These are phyloP conservation scores for Rosa hybrid DNA, from an alignment of 331 rosid genomes.

Conservation along the genomic window DNA sequence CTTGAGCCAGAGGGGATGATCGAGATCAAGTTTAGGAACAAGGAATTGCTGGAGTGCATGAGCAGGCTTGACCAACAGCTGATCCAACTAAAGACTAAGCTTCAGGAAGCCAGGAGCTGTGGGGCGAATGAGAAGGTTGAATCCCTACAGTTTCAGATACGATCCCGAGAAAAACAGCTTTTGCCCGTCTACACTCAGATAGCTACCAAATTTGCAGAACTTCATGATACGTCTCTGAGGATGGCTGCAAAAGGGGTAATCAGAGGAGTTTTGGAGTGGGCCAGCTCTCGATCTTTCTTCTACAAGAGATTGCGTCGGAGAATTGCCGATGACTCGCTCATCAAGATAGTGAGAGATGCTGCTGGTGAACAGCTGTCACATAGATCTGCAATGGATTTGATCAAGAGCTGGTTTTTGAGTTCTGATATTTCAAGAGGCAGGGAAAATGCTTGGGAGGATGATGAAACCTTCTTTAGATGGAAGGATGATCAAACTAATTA, in stretches of 20 bases:
- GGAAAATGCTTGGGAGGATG: slow-evolving; percentile 73
- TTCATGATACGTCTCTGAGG: slow-evolving; percentile 93
- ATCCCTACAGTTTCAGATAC: slow-evolving; percentile 79
- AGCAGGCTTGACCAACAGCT: slow-evolving; percentile 88
- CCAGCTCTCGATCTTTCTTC: slow-evolving; percentile 78
- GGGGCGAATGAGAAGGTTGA: slow-evolving; percentile 43
- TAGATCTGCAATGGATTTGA: slow-evolving; percentile 59
- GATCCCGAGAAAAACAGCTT: slow-evolving; percentile 88
- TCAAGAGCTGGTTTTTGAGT: slow-evolving; percentile 70
- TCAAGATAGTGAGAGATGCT: slow-evolving; percentile 75
- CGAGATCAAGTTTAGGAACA: slow-evolving; percentile 93
- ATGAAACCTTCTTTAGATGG: slow-evolving; percentile 84
- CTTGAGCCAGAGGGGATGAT: slow-evolving; percentile 99
- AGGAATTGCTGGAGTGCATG: slow-evolving; percentile 92
- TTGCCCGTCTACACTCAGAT: slow-evolving; percentile 91
- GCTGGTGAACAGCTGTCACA: slow-evolving; percentile 79
- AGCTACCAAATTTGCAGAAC: slow-evolving; percentile 93
- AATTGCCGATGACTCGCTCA: slow-evolving; percentile 73
- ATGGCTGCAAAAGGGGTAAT: slow-evolving; percentile 97
- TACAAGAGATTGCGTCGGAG: slow-evolving; percentile 76
- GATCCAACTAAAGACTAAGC: slow-evolving; percentile 66
- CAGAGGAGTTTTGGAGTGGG: slow-evolving; percentile 84
- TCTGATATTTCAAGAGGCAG: slow-evolving; percentile 53
- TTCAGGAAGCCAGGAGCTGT: slow-evolving; percentile 74
- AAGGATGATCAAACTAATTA: slow-evolving; percentile 60